These are phyloP conservation scores for Tagetes erecta DNA, from an alignment of 129 eudicot species.

Conservation along the genomic window DNA sequence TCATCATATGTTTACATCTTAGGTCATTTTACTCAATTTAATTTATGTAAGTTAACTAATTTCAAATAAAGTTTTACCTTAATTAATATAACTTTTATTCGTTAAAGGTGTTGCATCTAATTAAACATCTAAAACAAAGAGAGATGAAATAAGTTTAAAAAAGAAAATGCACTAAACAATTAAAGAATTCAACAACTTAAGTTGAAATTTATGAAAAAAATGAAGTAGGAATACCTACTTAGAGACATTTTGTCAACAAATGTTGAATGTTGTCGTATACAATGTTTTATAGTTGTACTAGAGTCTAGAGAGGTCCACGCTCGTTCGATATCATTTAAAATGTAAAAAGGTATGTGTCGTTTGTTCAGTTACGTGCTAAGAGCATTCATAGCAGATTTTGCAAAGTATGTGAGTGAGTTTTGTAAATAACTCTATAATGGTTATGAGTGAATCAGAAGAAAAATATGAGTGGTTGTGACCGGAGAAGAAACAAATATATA, in stretches of 20 bases:
- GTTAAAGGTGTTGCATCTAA: not conserved
- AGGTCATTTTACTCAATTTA: not conserved
- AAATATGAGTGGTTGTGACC: no score
- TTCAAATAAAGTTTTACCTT: not conserved
- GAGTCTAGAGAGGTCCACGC: not conserved
- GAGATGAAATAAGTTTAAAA: not conserved
- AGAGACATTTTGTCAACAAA: conserved; percentile 17
- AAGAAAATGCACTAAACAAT: conserved; percentile 4
- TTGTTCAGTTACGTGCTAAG: not conserved
- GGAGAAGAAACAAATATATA: no score
- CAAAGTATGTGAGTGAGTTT: no score
- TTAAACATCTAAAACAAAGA: not conserved
- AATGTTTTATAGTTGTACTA: not conserved
- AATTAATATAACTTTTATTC: not conserved
- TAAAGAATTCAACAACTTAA: not conserved
- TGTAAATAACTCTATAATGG: no score
- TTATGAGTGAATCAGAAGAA: no score
- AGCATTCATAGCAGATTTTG: no score
- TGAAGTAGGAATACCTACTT: conserved; percentile 26
- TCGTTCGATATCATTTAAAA: not conserved
- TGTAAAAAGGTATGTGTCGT: not conserved
- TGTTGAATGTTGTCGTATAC: conserved; percentile 14
- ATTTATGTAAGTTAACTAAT: not conserved
- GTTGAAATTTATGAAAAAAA: not conserved
- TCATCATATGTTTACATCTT: not conserved